Evolutionary conservation across 176 grass and related monocot species (phyloP), one percentile per base, ranked within the genome.

Genomic region (Thalia dealbata): DNA sequence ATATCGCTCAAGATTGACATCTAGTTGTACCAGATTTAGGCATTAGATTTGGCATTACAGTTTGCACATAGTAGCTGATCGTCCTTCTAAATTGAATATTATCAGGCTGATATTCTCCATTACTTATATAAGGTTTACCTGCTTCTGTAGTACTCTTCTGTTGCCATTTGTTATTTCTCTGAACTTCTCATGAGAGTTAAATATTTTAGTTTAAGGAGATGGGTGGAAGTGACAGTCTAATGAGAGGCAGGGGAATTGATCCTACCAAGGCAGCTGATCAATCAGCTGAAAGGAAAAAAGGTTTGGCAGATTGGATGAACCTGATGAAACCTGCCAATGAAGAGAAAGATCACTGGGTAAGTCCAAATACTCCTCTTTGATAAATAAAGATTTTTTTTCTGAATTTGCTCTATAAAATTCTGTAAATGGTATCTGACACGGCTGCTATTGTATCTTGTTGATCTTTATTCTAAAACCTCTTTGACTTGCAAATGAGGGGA

Each of bases 261-360:
- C 67, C 77, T 73, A 70, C 74, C 51, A 97, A 84, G 73, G 70
- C 73, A 38, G 58, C 81, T 62, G 95, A 97, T 78, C 89, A 88
- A 68, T 82, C 82, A 69, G 83, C 58, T 73, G 95, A 97, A 43
- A 91, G 79, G 75, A 93, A 74, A 83, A 97, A 88, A 77, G 86
- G 76, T 80, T 88, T 99, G 35, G 78, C 84, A 79, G 89, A 88
- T 66, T 97, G 87, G 95, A 82, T 85, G 84, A 97, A 88, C 83
- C 77, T 97, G 55, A 84, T 93, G 64, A 97, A 93, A 81, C 90
- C 95, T 44, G 66, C 81, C 65, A 97, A 79, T 60, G 90, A 97
- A 79, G 95, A 97, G 70, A 97, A 97, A 74, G 95, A 97, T 51
- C 95, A 97, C 50, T 97, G 95, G 95, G 95, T 97, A 85, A 90